phyloP scores from a whole-genome alignment of 2,329 filamentous ascomycete genomes.

The Aspergillus intermedius region DNA sequence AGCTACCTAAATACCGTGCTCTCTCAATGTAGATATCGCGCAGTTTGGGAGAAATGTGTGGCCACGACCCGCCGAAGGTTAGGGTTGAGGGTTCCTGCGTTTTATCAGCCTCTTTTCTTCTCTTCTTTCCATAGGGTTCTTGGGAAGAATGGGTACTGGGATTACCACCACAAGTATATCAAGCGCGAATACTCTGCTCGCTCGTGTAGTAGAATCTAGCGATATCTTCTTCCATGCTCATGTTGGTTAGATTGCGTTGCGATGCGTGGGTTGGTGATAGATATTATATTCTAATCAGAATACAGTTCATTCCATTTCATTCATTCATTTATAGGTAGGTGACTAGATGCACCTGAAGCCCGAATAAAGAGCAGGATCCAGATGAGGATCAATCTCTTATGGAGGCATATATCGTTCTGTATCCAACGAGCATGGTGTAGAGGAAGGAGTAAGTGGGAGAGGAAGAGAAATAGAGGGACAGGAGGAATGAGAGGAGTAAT shows the following conservation, averaged over 20 bases:
- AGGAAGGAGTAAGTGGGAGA: neutral
- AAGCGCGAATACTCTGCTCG: neutral
- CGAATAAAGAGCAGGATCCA: no score
- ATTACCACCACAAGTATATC: neutral
- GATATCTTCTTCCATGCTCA: no score
- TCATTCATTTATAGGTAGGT: no score
- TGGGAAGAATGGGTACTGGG: neutral
- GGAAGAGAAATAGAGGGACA: neutral
- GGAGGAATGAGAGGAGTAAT: no score
- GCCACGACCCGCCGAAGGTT: neutral
- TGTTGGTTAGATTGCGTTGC: no score
- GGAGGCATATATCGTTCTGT: neutral
- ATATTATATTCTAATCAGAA: no score
- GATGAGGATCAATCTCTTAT: no score
- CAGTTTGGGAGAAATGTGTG: neutral
- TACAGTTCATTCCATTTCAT: no score
- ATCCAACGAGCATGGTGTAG: neutral
- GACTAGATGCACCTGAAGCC: no score
- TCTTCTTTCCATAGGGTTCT: neutral
- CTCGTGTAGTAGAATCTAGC: neutral
- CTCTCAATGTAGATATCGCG: neutral
- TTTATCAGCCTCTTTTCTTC: no score
- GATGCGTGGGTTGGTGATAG: no score
- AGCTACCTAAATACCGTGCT: neutral
- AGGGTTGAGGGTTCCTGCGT: neutral